Evolutionary conservation across 2,329 filamentous ascomycete species (phyloP), one percentile per base, ranked within the genome.

Genomic region (Fusarium succisae): DNA sequence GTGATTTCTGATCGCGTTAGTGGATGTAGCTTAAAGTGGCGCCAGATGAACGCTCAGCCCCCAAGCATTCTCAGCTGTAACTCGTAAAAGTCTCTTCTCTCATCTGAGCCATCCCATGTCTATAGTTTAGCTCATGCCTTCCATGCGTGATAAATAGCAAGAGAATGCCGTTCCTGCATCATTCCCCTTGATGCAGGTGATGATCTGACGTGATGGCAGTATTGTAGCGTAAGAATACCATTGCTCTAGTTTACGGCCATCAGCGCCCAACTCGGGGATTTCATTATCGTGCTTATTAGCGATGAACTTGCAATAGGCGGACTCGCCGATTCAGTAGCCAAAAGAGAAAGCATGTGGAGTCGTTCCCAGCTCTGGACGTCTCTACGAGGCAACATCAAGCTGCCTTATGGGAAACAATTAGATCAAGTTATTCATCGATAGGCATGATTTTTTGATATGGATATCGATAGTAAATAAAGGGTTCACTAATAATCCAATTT

Each of bases 111-210:
- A 50, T 32, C 7, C 11, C 7, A 13, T 2, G 14, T 24, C 22
- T 2, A 18, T 24, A 7, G 3, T 6, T 11, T 18, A 3, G 2
- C 28, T 13, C 11, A 5, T n/a, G 15, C 7, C 7, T 24, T n/a
- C 2, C 5, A 9, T n/a, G 5, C 3, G 7, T 3, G 8, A 12
- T 1, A 13, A 8, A 32, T 3, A n/a, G 15, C 11, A 12, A 18
- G 14, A 32, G 3, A 26, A 1, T 0, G 1, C 0, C 11, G 11
- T 8, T 32, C 8, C 10, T 1, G 14, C 11, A 17, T n/a, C 8
- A 22, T 4, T 32, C 2, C 3, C 20, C 6, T 5, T 13, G 5
- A 10, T 22, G 13, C 13, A 11, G 18, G 7, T 10, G 18, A 8
- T 6, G 18, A 15, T 47, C 45, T 28, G 18, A 47, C 13, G 0